Percentiles rank a stretch among this genome's conserved stretches.
These are phyloP conservation scores for Cucumis cinereus DNA, from an alignment of 306 rosid genomes.

Conservation along the genomic window DNA sequence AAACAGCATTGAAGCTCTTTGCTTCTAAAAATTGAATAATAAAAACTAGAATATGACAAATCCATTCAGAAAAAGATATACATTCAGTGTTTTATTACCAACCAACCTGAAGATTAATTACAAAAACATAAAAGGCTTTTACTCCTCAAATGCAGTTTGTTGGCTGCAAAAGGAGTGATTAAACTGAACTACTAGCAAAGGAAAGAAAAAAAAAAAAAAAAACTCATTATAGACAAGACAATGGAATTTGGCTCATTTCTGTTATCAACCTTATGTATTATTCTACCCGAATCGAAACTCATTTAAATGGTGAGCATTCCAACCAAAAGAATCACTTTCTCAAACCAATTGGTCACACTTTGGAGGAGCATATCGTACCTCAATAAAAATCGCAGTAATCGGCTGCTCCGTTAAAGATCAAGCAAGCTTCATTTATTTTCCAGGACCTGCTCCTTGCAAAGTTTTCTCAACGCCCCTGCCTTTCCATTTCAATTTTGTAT, in stretches of 20 bases:
- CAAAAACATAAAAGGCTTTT: background rate
- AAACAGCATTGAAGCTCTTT: background rate
- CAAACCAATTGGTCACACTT: background rate
- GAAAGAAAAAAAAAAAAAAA: background rate
- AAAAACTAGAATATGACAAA: background rate
- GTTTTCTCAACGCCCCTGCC: background rate
- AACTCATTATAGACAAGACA: slow-evolving; percentile 4
- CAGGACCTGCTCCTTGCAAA: background rate
- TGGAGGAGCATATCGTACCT: background rate
- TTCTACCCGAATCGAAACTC: background rate
- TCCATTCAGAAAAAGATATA: background rate
- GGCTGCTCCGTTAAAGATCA: background rate
- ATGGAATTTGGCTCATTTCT: slow-evolving; percentile 3
- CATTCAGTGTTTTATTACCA: slow-evolving; percentile 9
- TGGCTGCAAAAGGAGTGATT: slow-evolving; percentile 5
- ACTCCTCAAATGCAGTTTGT: slow-evolving; percentile 3
- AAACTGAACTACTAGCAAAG: slow-evolving; percentile 1
- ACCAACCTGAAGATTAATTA: background rate
- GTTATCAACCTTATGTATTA: background rate
- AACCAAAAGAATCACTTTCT: slow-evolving; percentile 3
- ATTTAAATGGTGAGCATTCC: background rate
- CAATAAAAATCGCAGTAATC: background rate
- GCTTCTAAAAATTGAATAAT: background rate
- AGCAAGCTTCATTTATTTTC: background rate
- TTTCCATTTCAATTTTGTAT: background rate